Base-by-base conservation (phyloP, 75 land plant genomes). In the Isoetes taiwanensis region DNA sequence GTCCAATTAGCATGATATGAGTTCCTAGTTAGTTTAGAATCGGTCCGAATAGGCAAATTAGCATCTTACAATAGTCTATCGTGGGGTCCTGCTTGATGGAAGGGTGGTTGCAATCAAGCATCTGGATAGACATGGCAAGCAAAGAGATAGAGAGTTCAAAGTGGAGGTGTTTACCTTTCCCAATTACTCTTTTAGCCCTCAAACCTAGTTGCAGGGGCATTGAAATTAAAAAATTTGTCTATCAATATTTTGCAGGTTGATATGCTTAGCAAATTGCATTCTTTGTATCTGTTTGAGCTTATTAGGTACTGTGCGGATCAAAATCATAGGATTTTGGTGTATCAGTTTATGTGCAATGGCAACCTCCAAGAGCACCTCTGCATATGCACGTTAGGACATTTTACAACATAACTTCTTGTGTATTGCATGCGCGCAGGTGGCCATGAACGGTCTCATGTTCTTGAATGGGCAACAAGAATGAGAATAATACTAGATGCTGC, bases 261-360 rank as follows among this genome's bases (percentile, higher is more conserved):
- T 41, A 58, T 84, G 76, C 64, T 84, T 34, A 70, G 78, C 57
- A 56, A 72, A 30, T 72, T 84, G 1, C 78, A 43, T 9, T 84
- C 85, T 14, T 75, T 74, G 11, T 73, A 81, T 56, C 58, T 85
- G 65, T 58, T 85, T 39, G 77, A 54, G 17, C 52, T 85, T 69
- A 39, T 85, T 43, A 85, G 90, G 1, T 82, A 85, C 54, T 85
- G 90, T 55, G 77, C 85, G 12, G 90, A 81, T 46, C 43, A 56
- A 6, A 63, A 56, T 33, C 80, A 76, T 53, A 76, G 78, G 29
- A 52, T 87, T 56, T 61, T 87, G 30, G 89, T 87, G 4, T 88
- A 84, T 61, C 81, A 84, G 54, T 78, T 62, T 73, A 84, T 88
- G 94, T 68, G 74, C 2, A 88, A 88, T 68, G 90, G 94, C 32